Evolutionary conservation across 1,284 basidiomycete species (phyloP), one percentile per base, ranked within the genome.

Genomic region (Polyporus tsugae): DNA sequence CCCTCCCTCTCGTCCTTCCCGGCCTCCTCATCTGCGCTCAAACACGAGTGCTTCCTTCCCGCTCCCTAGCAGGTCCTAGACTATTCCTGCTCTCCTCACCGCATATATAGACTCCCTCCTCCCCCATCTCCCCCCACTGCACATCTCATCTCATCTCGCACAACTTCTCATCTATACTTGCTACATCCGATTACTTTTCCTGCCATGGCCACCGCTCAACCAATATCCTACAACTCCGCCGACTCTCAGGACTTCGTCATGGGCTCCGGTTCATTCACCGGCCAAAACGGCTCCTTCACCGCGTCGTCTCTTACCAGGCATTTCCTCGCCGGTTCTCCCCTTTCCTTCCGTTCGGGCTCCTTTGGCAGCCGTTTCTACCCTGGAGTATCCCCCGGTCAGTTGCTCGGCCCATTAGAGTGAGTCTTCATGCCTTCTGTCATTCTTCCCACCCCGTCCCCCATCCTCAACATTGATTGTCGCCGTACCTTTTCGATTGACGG

Each of bases 281-380:
- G 82, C 66, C 73, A 78, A 59, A 81, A 81, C 62, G 85, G 83
- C 62, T 81, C 83, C 15, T 90, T 90, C 80, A 60, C 36, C 17
- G 82, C 89, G 29, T 86, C 88, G 13, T 88, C 88, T 0, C 91
- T 88, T 80, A 86, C 87, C 55, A 82, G 88, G 61, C 85, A 89
- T 73, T 88, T 91, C 76, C 81, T 92, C 13, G 90, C 90, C 64
- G 60, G 38, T 33, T 92, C 91, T 0, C 91, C 91, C 62, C 82
- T 91, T 62, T 92, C 91, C 15, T 92, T 89, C 86, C 83, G 88
- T 3, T 82, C 84, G 0, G 87, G 86, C 52, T 91, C 89, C 0
- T 87, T 87, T 70, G 89, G 88, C 7, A 90, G 83, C 42, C 82
- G 89, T 10, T 86, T 89, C 78, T 86, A 87, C 64, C 85, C 88